Percentiles rank a stretch among this genome's conserved stretches.
Conservation (phyloP, 176 grass and related monocot species). For the Ampelocalamus luodianensis region DNA sequence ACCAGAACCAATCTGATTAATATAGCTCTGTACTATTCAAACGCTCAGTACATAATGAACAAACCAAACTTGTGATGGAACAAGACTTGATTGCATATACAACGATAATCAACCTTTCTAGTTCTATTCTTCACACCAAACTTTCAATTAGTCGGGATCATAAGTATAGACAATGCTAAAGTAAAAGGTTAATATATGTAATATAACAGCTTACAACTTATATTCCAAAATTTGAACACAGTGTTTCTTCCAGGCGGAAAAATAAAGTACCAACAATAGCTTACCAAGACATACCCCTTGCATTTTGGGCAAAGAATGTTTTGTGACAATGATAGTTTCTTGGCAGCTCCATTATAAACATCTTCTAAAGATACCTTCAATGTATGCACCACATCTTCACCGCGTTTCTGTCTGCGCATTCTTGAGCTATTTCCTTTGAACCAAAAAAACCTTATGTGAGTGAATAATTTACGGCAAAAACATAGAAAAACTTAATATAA, state of each 20-base stretch:
- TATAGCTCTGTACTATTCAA: background rate
- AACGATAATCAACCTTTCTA: background rate
- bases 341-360: slow-evolving; percentile 65
- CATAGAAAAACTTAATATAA: background rate
- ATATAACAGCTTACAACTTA: background rate
- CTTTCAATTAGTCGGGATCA: background rate
- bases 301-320: slow-evolving; percentile 77
- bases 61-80: background rate
- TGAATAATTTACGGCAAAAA: background rate
- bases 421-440: slow-evolving; percentile 67
- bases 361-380: slow-evolving; percentile 78
- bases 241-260: background rate
- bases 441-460: slow-evolving; percentile 26
- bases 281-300: slow-evolving; percentile 60
- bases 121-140: background rate
- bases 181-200: background rate
- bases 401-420: slow-evolving; percentile 60
- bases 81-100: background rate
- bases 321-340: slow-evolving; percentile 68
- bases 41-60: background rate
- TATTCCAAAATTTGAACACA: slow-evolving; percentile 10
- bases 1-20: background rate
- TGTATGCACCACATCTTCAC: slow-evolving; percentile 67
- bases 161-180: background rate
- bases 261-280: slow-evolving; percentile 3